Evolutionary conservation across 2,329 filamentous ascomycete species (phyloP).

Genomic region (Cercospora nicotianae): DNA sequence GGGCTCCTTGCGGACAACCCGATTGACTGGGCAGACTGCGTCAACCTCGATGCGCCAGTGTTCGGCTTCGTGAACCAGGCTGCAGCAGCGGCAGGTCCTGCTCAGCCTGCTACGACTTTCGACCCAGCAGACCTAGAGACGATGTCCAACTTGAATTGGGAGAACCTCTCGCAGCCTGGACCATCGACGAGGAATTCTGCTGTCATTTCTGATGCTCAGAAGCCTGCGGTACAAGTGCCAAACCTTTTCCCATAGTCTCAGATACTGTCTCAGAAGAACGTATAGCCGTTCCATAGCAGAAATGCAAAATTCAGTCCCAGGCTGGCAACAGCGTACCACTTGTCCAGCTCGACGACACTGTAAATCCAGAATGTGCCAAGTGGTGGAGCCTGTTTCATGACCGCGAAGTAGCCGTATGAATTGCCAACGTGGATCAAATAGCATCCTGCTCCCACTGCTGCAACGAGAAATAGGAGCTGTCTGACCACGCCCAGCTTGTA

Average conservation of each 20-base stretch:
- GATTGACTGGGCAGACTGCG: background rate
- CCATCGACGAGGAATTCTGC: background rate
- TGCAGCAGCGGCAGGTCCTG: background rate
- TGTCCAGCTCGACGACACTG: slow-evolving; percentile 82
- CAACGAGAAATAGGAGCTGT: slow-evolving; percentile 61
- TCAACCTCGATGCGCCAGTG: background rate
- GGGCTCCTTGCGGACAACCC: background rate
- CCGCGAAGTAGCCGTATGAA: slow-evolving; percentile 73
- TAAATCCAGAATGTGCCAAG: slow-evolving; percentile 90
- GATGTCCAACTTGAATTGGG: background rate
- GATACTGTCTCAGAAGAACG: slow-evolving; percentile 25
- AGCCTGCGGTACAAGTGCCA: background rate
- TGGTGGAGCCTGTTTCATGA: slow-evolving; percentile 90
- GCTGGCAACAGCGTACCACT: slow-evolving; percentile 63
- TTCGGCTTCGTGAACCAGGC: background rate
- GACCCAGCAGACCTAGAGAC: background rate
- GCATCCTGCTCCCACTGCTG: slow-evolving; percentile 65
- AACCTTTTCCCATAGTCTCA: background rate
- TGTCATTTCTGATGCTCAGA: background rate
- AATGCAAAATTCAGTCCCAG: slow-evolving; percentile 53
- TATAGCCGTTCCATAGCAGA: slow-evolving; percentile 57
- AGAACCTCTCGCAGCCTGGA: background rate
- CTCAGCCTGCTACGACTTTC: background rate
- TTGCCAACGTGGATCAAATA: slow-evolving; percentile 84
- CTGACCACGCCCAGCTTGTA: slow-evolving; percentile 47